Base-by-base conservation (phyloP, 169 alveolate species). In the Perkinsus marinus region DNA sequence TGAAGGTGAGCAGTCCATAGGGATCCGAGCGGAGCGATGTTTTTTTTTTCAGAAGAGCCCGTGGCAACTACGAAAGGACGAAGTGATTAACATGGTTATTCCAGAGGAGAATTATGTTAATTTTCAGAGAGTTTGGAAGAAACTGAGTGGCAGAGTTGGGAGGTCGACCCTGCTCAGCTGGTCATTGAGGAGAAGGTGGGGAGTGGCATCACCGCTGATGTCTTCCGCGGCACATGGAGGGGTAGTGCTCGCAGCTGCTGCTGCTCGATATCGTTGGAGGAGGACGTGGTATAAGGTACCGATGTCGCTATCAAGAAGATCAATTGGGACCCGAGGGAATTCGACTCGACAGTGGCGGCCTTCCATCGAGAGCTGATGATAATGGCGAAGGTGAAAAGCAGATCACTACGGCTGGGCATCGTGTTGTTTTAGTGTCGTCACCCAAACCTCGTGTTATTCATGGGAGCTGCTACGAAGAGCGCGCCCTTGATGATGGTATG, bases 401-500 rank as follows among this genome's bases (percentile, higher is more conserved):
- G 30, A 2, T 2, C 79, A 41, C 46, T 10, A 41, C 3, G 19
- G 10, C 10, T 7, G 79, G 79, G 26, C 68, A 43, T 17, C 17
- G 68, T 9, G 9, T 43, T 9, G 26, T 57, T 7, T 26, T 30
- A 57, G 79, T 57, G 79, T 57, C 91, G 91, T 5, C 91, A 89
- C 22, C 91, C 91, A 7, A 89, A 89, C 57, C 91, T 89, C 34
- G 57, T 39, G 36, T 26, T 89, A 2, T 89, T 89, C 22, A 89
- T 89, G 91, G 91, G 91, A 2, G 91, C 91, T 16, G 43, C 91
- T 30, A 89, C 93, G 16, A 68, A 17, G 89, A 30, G 39, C 39
- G 68, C 57, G 0, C 94, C 94, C 46, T 43, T 93, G 43, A 68
- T 93, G 68, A 94, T 96, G 46, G 96, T 96, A 13, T 95, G 97